These are phyloP conservation scores for Candida sonorensis DNA, from an alignment of 805 yeast species.

Conservation along the genomic window DNA sequence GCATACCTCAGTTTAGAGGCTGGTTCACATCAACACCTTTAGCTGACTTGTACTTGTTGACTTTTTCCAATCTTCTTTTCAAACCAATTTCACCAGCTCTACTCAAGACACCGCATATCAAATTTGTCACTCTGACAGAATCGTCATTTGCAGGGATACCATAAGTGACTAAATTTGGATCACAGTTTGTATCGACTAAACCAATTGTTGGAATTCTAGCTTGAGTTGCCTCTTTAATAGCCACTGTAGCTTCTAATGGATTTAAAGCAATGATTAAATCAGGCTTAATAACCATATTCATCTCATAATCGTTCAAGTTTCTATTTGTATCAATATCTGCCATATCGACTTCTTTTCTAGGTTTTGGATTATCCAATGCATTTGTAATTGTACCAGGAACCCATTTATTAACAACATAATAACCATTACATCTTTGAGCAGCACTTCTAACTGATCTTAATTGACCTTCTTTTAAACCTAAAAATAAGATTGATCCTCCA, in stretches of 20 bases:
- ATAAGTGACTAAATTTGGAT: conserved; percentile 83
- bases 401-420: conserved; percentile 82
- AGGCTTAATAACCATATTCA: conserved; percentile 63
- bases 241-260: conserved; percentile 79
- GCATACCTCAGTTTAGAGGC: conserved; percentile 8
- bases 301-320: conserved; percentile 42
- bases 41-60: conserved; percentile 25
- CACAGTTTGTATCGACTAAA: conserved; percentile 87
- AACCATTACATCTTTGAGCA: conserved; percentile 71
- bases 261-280: conserved; percentile 82
- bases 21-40: conserved; percentile 21
- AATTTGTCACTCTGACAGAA: conserved; percentile 70
- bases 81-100: conserved; percentile 81
- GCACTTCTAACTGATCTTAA: conserved; percentile 70
- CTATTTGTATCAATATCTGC: conserved; percentile 61
- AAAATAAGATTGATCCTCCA: conserved; percentile 76
- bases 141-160: conserved; percentile 97
- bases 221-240: conserved; percentile 74
- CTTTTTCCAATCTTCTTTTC: conserved; percentile 42
- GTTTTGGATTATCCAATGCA: conserved; percentile 46
- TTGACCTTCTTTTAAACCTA: conserved; percentile 81
- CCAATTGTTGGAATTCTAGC: conserved; percentile 90
- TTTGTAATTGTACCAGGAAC: conserved; percentile 93
- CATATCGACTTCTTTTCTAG: conserved; percentile 72
- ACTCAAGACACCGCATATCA: conserved; percentile 77